Base-by-base conservation (phyloP, 1,284 basidiomycete species). In the Takashimella koratensis region DNA sequence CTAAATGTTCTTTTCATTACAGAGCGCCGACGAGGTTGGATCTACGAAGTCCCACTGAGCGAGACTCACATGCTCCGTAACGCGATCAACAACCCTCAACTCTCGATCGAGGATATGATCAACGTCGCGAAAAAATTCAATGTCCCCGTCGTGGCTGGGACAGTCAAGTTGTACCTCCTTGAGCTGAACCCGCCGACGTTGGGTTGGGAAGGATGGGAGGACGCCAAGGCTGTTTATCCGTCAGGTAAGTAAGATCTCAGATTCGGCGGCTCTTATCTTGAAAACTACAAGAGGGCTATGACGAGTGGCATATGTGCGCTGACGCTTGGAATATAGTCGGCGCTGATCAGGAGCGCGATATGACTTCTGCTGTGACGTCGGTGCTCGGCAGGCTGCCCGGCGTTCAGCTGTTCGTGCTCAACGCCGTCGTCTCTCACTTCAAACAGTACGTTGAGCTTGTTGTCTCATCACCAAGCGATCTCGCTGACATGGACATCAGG, bases 1-100 rank as follows among this genome's bases (percentile, higher is more conserved):
- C n/a, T n/a, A n/a, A n/a, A n/a, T n/a, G n/a, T n/a, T n/a, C n/a
- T n/a, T n/a, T n/a, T n/a, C n/a, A n/a, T n/a, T 25, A 42, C 66
- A 85, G 94, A 95, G 73, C 87, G 85, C 71, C 84, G 94, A 58
- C 90, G 87, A 76, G 80, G 85, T 1, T 97, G 93, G 94, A 89
- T 97, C 57, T 95, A 96, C 62, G 80, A 82, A 57, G 89, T 94
- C 2, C 90, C 92, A 1, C 80, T 97, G 21, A 78, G 83, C 3
- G 83, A 85, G 25, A 82, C 87, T 4, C 93, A 96, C 67, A 85
- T 86, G 59, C 82, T 96, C 10, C 85, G 93, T 56, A 87, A 89
- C 69, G 81, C 81, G 2, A 79, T 96, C 56, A 93, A 95, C 68
- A 82, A 82, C 21, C 75, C 90, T 11, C 83, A 83, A 4, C 77